phyloP scores from a whole-genome alignment of 2,329 filamentous ascomycete species.

The Sclerotinia minor region DNA sequence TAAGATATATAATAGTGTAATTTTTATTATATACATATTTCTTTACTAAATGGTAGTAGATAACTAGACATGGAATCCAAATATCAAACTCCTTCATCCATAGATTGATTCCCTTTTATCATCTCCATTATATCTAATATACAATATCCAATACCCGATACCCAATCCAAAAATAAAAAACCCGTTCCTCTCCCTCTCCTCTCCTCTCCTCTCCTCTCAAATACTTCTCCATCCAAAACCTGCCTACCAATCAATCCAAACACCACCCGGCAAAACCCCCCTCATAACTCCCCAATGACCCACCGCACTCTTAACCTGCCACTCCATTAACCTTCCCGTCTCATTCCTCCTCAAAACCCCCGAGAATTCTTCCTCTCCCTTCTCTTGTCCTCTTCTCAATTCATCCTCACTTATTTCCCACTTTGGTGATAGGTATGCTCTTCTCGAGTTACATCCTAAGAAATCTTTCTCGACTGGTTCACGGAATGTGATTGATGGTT shows the following conservation, averaged over 20 bases:
- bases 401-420: conserved; percentile 58
- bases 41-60: no score
- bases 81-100: no score
- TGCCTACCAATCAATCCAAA: conserved; percentile 88
- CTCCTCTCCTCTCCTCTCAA: background rate
- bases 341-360: conserved; percentile 61
- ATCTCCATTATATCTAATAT: background rate
- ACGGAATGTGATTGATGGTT: conserved; percentile 61
- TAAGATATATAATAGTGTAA: no score
- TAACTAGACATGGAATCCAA: no score
- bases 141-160: background rate
- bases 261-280: conserved; percentile 68
- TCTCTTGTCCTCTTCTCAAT: conserved; percentile 37
- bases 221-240: no score
- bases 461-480: conserved; percentile 63
- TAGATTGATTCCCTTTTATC: no score
- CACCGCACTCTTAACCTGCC: conserved; percentile 73
- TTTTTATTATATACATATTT: no score
- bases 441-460: conserved; percentile 68
- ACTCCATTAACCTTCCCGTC: conserved; percentile 65
- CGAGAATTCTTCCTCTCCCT: conserved; percentile 43
- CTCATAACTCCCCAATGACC: conserved; percentile 95
- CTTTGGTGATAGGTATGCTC: conserved; percentile 69
- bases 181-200: no score
- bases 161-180: no score